These are phyloP conservation scores for Durusdinium trenchii DNA, from an alignment of 73 alveolate genomes.

Conservation along the genomic window DNA sequence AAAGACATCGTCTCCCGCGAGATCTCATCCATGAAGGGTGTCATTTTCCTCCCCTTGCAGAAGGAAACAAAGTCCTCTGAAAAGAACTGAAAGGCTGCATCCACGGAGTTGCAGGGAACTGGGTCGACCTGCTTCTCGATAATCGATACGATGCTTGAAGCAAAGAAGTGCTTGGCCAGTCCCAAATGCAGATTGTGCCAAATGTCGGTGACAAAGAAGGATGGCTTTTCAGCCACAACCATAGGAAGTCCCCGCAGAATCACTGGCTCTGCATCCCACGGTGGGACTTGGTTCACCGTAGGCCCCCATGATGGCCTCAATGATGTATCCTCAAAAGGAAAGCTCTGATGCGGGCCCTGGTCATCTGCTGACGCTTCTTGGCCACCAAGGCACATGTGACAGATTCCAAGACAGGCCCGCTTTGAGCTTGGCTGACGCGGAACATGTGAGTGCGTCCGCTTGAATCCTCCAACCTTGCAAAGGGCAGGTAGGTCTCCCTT, in stretches of 20 bases:
- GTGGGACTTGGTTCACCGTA: background rate
- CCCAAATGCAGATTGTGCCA: conserved; percentile 29
- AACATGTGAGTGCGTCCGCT: background rate
- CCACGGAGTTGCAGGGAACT: too few species aligned
- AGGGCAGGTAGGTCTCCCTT: conserved; percentile 45
- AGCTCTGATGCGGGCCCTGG: background rate
- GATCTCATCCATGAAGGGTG: background rate
- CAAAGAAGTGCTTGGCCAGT: background rate
- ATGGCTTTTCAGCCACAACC: background rate
- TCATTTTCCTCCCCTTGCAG: background rate
- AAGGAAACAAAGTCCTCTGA: background rate
- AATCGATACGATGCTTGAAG: background rate
- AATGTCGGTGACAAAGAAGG: background rate
- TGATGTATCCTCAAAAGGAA: background rate
- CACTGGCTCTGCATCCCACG: background rate
- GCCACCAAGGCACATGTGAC: background rate
- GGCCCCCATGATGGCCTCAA: background rate
- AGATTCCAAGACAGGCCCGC: background rate
- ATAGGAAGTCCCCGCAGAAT: background rate
- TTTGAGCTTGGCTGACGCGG: background rate
- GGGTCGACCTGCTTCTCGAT: background rate
- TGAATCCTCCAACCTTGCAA: background rate
- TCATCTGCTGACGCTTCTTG: background rate
- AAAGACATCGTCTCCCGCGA: background rate
- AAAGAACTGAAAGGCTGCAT: too few species aligned